Conservation (phyloP, 257 asterid genomes). For the Gentiana straminea region DNA sequence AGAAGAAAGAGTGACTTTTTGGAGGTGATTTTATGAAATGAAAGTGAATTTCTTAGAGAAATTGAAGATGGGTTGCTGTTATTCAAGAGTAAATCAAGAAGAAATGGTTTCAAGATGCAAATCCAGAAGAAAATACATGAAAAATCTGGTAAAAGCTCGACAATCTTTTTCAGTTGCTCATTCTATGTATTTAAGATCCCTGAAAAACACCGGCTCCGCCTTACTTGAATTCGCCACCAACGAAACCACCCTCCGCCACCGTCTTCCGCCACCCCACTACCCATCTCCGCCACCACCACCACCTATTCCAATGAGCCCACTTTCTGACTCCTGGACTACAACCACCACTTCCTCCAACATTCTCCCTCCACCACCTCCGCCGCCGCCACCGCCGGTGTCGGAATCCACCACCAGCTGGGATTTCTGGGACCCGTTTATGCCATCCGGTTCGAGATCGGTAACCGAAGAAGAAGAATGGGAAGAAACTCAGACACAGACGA, state of each 20-base stretch:
- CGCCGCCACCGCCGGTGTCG: conserved; percentile 56
- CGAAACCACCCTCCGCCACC: conserved; percentile 62
- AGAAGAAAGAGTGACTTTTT: background rate
- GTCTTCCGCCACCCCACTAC: conserved; percentile 17
- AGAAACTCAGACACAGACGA: conserved; percentile 44
- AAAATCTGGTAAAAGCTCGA: conserved; percentile 84
- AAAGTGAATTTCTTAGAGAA: conserved; percentile 5
- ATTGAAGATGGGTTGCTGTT: conserved; percentile 75
- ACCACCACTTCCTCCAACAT: conserved; percentile 41
- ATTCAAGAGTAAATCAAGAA: conserved; percentile 65
- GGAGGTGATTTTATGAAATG: background rate
- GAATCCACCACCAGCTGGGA: conserved; percentile 64
- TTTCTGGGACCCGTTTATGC: conserved; percentile 95
- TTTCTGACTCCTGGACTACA: conserved; percentile 46
- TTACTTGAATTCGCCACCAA: conserved; percentile 80
- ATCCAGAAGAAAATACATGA: conserved; percentile 77
- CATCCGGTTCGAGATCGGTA: conserved; percentile 44
- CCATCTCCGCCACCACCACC: conserved; percentile 31
- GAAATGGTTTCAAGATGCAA: conserved; percentile 90
- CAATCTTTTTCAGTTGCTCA: conserved; percentile 86
- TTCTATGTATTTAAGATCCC: conserved; percentile 64
- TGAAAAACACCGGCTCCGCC: conserved; percentile 69
- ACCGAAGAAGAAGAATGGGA: conserved; percentile 83
- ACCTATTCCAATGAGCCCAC: conserved; percentile 55
- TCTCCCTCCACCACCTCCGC: conserved; percentile 57